phyloP scores from a whole-genome alignment of 441 rosid species.

The Populus hybrid region DNA sequence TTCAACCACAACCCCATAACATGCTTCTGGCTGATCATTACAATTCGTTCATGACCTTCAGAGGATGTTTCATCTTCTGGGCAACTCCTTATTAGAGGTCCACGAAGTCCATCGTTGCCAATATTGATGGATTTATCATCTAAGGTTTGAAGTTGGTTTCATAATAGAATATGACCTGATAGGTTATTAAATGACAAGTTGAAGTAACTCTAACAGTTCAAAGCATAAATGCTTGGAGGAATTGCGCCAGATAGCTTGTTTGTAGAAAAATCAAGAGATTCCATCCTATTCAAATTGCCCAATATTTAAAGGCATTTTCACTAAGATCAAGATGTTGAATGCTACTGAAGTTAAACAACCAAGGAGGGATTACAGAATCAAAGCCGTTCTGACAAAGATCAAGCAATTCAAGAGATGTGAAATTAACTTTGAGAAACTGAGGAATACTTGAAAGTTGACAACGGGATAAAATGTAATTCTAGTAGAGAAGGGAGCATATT shows the following conservation, averaged over 20 bases:
- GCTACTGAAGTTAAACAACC: slow-evolving; percentile 18
- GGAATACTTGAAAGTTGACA: slow-evolving; percentile 28
- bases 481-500: slow-evolving; percentile 34
- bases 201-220: slow-evolving; percentile 19
- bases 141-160: slow-evolving; percentile 26
- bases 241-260: slow-evolving; percentile 25
- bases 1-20: slow-evolving; percentile 3
- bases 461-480: slow-evolving; percentile 25
- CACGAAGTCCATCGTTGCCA: slow-evolving; percentile 30
- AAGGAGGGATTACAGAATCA: slow-evolving; percentile 13
- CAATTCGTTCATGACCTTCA: background rate
- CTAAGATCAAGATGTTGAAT: slow-evolving; percentile 23
- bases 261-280: slow-evolving; percentile 30
- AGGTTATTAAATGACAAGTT: slow-evolving; percentile 34
- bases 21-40: background rate
- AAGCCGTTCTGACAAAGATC: slow-evolving; percentile 42
- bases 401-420: slow-evolving; percentile 37
- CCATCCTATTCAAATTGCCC: slow-evolving; percentile 18
- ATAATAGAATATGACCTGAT: slow-evolving; percentile 23
- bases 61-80: background rate
- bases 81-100: slow-evolving; percentile 21
- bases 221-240: slow-evolving; percentile 22
- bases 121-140: slow-evolving; percentile 30
- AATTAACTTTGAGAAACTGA: slow-evolving; percentile 8
- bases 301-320: slow-evolving; percentile 8